phyloP scores from a whole-genome alignment of 257 asterid species.

The Capsicum rhomboideum region DNA sequence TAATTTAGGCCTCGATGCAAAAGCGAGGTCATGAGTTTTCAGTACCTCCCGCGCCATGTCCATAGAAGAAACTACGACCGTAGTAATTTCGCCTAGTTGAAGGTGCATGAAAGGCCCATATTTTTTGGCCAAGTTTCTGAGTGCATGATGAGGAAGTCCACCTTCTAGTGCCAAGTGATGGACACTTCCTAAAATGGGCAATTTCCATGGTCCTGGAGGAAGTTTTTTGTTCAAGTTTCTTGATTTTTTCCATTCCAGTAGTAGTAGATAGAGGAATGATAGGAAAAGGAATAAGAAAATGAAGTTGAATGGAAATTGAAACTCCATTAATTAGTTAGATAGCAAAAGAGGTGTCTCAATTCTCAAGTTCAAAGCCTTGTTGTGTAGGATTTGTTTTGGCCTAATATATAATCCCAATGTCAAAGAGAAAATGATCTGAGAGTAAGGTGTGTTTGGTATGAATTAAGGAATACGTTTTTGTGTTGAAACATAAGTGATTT shows the following conservation, averaged over 20 bases:
- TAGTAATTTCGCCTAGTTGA: slow-evolving; percentile 25
- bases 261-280: neutral
- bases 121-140: slow-evolving; percentile 6
- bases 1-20: slow-evolving; percentile 23
- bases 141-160: slow-evolving; percentile 12
- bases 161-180: slow-evolving; percentile 21
- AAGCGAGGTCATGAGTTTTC: slow-evolving; percentile 12
- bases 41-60: neutral
- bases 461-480: no score
- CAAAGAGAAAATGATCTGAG: neutral
- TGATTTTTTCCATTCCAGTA: neutral
- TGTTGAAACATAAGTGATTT: no score
- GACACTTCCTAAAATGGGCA: slow-evolving; percentile 24
- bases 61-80: slow-evolving; percentile 24
- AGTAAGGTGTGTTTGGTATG: neutral
- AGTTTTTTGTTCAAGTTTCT: neutral
- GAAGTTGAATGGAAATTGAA: neutral
- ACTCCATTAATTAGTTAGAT: neutral
- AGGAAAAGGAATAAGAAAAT: neutral
- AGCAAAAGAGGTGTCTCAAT: neutral
- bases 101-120: slow-evolving; percentile 32
- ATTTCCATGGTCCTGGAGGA: neutral
- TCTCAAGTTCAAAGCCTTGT: neutral
- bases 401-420: neutral
- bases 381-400: neutral